A percentile compares a stretch with the other conserved stretches of the same genome.
phyloP scores from a whole-genome alignment of 345 rosid species.

The Lenwebbia sp. region DNA sequence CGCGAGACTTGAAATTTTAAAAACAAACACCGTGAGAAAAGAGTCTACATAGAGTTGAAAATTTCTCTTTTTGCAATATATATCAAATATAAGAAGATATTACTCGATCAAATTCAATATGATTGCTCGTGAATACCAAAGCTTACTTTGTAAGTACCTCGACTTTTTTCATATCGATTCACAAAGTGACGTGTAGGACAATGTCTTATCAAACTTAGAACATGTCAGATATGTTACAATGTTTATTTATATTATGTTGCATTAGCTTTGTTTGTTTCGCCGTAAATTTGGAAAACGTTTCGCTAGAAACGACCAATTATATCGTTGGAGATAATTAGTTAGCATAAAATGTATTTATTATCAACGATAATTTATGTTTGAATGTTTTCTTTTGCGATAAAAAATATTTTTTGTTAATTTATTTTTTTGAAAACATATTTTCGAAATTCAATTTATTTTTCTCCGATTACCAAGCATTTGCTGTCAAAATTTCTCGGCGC shows the following conservation, averaged over 20 bases:
- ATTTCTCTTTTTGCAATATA: neutral
- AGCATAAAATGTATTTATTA: neutral
- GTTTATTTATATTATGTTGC: neutral
- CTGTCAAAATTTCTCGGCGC: neutral
- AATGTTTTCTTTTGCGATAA: neutral
- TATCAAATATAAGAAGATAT: neutral
- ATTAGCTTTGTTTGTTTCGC: neutral
- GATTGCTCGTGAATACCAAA: neutral
- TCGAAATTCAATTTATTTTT: neutral
- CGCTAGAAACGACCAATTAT: fast-evolving
- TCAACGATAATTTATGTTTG: neutral
- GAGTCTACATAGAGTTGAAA: too few species aligned
- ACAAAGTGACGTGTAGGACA: neutral
- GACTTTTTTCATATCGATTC: neutral
- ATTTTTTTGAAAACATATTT: neutral
- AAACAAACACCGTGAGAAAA: neutral
- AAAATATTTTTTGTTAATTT: too few species aligned
- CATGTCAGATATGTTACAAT: neutral
- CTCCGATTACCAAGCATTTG: neutral
- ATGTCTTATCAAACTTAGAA: neutral
- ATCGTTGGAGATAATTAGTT: neutral
- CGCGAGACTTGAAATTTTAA: neutral
- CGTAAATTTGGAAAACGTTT: neutral
- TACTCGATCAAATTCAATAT: neutral
- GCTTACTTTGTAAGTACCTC: neutral